Conservation (phyloP, 2,329 filamentous ascomycete genomes). For the Chrysoporthe austroafricana region DNA sequence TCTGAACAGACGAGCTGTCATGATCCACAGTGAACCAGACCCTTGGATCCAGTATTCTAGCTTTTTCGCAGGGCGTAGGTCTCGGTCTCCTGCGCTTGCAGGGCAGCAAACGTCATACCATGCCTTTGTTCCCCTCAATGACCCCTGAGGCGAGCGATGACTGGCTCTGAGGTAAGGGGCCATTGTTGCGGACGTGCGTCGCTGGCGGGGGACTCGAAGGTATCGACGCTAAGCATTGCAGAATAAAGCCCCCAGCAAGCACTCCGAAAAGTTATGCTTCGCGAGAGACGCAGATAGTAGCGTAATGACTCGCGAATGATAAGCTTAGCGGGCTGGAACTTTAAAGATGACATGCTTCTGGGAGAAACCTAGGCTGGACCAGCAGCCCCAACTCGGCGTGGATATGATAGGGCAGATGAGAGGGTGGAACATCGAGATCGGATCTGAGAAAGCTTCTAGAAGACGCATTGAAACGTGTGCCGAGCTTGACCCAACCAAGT, state of each 20-base stretch:
- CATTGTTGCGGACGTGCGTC: background rate
- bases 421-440: background rate
- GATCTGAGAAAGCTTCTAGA: constrained; percentile 12
- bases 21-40: constrained; percentile 26
- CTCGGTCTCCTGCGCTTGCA: background rate
- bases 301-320: background rate
- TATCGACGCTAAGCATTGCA: no score
- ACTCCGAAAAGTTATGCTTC: background rate
- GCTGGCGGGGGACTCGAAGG: background rate
- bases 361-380: constrained; percentile 1
- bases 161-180: background rate
- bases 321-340: background rate
- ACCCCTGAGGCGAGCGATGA: background rate
- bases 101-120: background rate
- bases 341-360: constrained; percentile 13
- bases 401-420: background rate
- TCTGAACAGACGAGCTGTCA: constrained; percentile 13
- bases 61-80: background rate
- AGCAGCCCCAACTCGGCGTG: background rate
- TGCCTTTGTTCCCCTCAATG: background rate
- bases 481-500: background rate
- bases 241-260: background rate
- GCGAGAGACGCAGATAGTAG: background rate
- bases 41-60: constrained; percentile 12
- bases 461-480: background rate